These are phyloP conservation scores for Rhizopogon salebrosus DNA, from an alignment of 768 basidiomycete species.

Conservation along the genomic window DNA sequence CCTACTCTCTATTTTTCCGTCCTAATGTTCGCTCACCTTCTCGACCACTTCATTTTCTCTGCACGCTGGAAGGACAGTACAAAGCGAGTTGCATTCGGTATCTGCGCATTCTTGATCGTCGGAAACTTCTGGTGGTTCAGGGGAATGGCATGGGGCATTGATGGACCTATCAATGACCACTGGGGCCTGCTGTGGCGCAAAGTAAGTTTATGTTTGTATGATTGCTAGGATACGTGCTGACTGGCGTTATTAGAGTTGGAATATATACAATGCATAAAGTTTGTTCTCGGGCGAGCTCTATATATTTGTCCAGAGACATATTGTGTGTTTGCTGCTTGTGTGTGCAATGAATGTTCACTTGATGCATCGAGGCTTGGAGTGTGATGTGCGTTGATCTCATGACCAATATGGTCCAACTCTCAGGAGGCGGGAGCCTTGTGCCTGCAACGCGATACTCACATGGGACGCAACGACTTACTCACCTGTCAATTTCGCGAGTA, in stretches of 20 bases:
- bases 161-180: conserved; percentile 80
- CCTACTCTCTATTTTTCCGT: conserved; percentile 97
- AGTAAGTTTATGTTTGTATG: conserved; percentile 27
- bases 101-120: conserved; percentile 55
- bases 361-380: not conserved
- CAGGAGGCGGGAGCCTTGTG: not conserved
- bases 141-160: conserved; percentile 83
- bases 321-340: not conserved
- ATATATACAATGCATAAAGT: conserved; percentile 24
- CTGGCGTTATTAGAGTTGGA: conserved; percentile 19
- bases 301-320: not conserved
- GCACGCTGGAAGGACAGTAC: conserved; percentile 58
- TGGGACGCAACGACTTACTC: not conserved
- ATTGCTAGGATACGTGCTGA: conserved; percentile 5
- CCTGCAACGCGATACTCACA: not conserved
- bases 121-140: conserved; percentile 95
- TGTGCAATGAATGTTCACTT: not conserved
- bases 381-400: not conserved
- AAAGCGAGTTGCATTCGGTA: conserved; percentile 68
- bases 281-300: not conserved
- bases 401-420: not conserved
- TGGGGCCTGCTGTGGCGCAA: conserved; percentile 78
- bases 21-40: conserved; percentile 81
- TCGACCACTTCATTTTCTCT: conserved; percentile 91
- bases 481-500: not conserved